Base-by-base conservation (phyloP, 805 yeast genomes). In the Lipomyces yamanashiensis region DNA sequence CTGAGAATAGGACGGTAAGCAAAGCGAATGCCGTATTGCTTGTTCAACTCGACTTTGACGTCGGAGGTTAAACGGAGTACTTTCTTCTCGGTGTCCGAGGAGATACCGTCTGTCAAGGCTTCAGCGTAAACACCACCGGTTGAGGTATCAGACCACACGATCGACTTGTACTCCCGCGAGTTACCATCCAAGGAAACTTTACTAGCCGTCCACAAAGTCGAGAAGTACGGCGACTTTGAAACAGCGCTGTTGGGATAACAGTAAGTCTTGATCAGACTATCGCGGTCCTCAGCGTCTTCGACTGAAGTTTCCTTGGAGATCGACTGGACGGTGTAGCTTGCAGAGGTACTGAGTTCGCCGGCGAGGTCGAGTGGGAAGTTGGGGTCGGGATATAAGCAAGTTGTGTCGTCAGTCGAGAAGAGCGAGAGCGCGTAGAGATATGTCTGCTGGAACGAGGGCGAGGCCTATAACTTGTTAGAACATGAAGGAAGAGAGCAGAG, bases 141-240 rank as follows among this genome's bases (percentile, higher is more conserved):
- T 9, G 39, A 52, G 12, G 17, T 45, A 52, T 52, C 55, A 13
- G 43, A 39, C 55, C 55, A 52, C 1, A 33, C n/a, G 21, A 52
- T 52, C 6, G 55, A 39, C 44, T 52, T 52, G n/a, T 37, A 34
- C 12, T 39, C 41, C 6, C 55, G 28, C 33, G 39, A 12, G 9
- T 39, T 13, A 19, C 39, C 45, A 10, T 33, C 40, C 21, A 52
- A 39, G 7, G 44, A 37, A 17, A 52, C 39, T 23, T 52, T 37
- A 17, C 39, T 52, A 7, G 57, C 28, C 13, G 37, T 7, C 57
- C 57, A 53, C 23, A 41, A 44, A 10, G 43, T 41, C 12, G 57
- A 28, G 19, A 53, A 53, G 23, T 53, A 15, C 13, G 57, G 57
- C 15, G 57, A 53, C 34, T 53, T 52, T n/a, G 55, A 17, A 40